These are phyloP conservation scores for Amylocarpus encephaloides DNA, from an alignment of 2,329 filamentous ascomycete species.

Conservation along the genomic window DNA sequence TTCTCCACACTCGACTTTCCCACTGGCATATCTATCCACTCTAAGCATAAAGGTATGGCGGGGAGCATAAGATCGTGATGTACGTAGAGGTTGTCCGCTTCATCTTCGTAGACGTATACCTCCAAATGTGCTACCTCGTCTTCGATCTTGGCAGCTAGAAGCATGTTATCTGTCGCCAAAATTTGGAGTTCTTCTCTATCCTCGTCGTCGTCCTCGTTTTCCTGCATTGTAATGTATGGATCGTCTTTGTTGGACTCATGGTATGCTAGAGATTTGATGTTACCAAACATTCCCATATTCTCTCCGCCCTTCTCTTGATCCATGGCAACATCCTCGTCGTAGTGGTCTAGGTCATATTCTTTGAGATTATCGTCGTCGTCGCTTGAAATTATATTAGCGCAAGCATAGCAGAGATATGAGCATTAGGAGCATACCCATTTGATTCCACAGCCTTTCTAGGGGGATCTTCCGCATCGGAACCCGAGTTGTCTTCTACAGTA, in stretches of 20 bases:
- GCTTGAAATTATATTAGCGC: constrained; percentile 22
- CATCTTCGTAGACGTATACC: constrained; percentile 95
- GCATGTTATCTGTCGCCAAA: constrained; percentile 83
- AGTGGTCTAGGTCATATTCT: constrained; percentile 94
- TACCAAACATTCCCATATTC: constrained; percentile 88
- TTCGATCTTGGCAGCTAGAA: constrained; percentile 89
- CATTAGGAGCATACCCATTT: constrained; percentile 35
- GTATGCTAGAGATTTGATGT: constrained; percentile 87
- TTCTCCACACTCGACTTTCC: constrained; percentile 58
- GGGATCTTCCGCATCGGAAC: constrained; percentile 24
- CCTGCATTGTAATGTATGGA: constrained; percentile 87
- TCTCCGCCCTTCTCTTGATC: constrained; percentile 57
- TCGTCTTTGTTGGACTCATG: constrained; percentile 93
- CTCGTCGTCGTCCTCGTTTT: constrained; percentile 59
- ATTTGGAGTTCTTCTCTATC: constrained; percentile 93
- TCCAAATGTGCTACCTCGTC: constrained; percentile 96
- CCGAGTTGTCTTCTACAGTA: constrained; percentile 36
- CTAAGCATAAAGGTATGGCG: constrained; percentile 87
- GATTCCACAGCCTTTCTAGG: constrained; percentile 30
- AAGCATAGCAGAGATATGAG: neutral
- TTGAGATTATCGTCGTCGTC: constrained; percentile 80
- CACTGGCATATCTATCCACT: constrained; percentile 93
- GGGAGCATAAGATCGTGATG: constrained; percentile 99
- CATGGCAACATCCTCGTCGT: constrained; percentile 73
- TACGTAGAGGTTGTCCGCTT: constrained; percentile 92